These are phyloP conservation scores for Pseudogymnoascus sp. DNA, from an alignment of 2,329 filamentous ascomycete species.

Conservation along the genomic window DNA sequence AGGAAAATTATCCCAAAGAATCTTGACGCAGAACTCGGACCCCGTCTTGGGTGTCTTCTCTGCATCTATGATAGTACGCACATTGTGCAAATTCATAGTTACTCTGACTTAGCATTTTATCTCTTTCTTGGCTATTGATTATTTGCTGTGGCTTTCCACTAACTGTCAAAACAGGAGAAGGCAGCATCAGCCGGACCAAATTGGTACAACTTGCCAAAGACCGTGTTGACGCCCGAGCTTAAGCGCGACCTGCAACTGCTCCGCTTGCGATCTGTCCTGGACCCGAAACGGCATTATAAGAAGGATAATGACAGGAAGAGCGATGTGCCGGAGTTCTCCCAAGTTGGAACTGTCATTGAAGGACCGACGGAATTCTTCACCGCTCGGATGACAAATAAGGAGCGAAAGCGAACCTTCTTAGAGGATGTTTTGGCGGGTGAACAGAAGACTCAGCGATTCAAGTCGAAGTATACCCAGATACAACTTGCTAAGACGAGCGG, in stretches of 20 bases:
- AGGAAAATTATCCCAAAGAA: slow-evolving; percentile 68
- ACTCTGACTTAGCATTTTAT: slow-evolving; percentile 45
- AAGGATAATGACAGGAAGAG: slow-evolving; percentile 64
- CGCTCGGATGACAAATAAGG: slow-evolving; percentile 72
- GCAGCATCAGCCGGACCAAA: slow-evolving; percentile 64
- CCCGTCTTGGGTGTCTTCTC: slow-evolving; percentile 74
- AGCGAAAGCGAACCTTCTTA: slow-evolving; percentile 77
- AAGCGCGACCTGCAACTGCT: slow-evolving; percentile 85
- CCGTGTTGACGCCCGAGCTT: slow-evolving; percentile 72
- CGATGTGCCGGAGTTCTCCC: slow-evolving; percentile 71
- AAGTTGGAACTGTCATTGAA: slow-evolving; percentile 81
- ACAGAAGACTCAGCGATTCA: slow-evolving; percentile 62
- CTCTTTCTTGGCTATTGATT: slow-evolving; percentile 8
- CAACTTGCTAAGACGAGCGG: slow-evolving; percentile 77
- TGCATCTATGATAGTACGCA: slow-evolving; percentile 54
- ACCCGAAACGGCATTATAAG: slow-evolving; percentile 85
- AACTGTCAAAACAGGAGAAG: slow-evolving; percentile 21
- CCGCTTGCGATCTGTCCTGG: slow-evolving; percentile 79
- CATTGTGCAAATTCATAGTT: slow-evolving; percentile 52
- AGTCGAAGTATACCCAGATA: slow-evolving; percentile 78
- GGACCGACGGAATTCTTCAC: slow-evolving; percentile 84
- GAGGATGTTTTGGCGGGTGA: slow-evolving; percentile 72
- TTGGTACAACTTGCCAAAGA: slow-evolving; percentile 86
- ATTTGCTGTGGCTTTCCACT: slow-evolving; percentile 10
- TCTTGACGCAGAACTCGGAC: slow-evolving; percentile 65